phyloP scores from a whole-genome alignment of 1,139 yeast genomes.

The Geotrichum bryndzae region DNA sequence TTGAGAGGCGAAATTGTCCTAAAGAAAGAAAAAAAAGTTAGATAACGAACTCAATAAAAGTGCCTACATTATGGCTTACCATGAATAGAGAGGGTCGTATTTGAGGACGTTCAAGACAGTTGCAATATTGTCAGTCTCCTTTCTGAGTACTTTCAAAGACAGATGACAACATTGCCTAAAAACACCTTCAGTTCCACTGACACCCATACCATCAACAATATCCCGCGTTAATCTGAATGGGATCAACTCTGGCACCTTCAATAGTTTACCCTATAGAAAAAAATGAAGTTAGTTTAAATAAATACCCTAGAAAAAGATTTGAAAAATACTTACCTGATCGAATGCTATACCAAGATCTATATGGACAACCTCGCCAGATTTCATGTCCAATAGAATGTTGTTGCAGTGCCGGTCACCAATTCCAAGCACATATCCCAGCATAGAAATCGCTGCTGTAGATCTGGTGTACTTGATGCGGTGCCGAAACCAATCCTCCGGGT shows the following conservation, averaged over 20 bases:
- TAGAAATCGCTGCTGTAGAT: conserved; percentile 80
- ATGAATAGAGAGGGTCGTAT: conserved; percentile 89
- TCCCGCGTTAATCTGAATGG: conserved; percentile 92
- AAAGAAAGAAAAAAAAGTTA: neutral
- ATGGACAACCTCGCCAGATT: conserved; percentile 86
- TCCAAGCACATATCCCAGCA: conserved; percentile 82
- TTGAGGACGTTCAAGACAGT: conserved; percentile 79
- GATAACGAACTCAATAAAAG: neutral
- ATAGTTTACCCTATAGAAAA: conserved; percentile 52
- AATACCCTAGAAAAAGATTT: neutral
- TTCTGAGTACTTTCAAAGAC: conserved; percentile 61
- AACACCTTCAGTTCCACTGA: conserved; percentile 71
- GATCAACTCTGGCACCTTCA: conserved; percentile 86
- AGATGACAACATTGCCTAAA: conserved; percentile 69
- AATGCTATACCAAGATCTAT: conserved; percentile 95
- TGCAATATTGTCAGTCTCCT: conserved; percentile 61
- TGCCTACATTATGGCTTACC: conserved; percentile 52
- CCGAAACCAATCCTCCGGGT: conserved; percentile 58
- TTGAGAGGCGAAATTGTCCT: conserved; percentile 34
- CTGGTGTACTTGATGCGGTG: conserved; percentile 62
- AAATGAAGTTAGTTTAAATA: neutral
- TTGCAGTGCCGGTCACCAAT: conserved; percentile 94
- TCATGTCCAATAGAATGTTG: conserved; percentile 73
- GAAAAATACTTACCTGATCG: conserved; percentile 41
- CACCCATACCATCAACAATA: conserved; percentile 87